Base-by-base conservation (phyloP, 495 filamentous ascomycete genomes). In the Sporormia fimetaria region DNA sequence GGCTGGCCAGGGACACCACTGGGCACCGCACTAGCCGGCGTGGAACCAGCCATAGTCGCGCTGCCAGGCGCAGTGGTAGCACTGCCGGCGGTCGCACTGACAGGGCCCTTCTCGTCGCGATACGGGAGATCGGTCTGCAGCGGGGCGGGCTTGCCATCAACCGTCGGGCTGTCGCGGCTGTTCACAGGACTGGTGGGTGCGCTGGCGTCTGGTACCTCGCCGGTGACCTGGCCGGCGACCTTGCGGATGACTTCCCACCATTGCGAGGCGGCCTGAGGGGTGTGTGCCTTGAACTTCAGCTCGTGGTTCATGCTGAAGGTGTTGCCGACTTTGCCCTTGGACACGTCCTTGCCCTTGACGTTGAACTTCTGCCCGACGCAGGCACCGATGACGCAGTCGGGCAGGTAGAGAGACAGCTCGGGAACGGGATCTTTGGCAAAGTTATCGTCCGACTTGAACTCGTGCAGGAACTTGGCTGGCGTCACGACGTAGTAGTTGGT, bases 361-460 rank as follows among this genome's bases (percentile, higher is more conserved):
- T 73, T 80, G 75, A 98, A 95, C 59, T 93, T 94, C 48, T 74
- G 69, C 28, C 79, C 87, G 47, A 68, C 73, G 27, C 85, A 68
- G 3, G 69, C 68, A 40, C 87, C 84, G 41, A 96, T 69, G 17
- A 74, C 63, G 54, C 87, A 92, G 56, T 98, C 92, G 30, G 90
- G 90, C 6, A 98, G 75, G 58, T 86, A 98, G 38, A 98, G 77
- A 16, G 81, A 86, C 6, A 87, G 66, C 58, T 96, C 87, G 0
- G 88, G 92, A 17, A 65, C 61, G 5, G 88, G 87, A 44, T 98
- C 92, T 50, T 72, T 71, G 37, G 70, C 72, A 55, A 83, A 65
- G 57, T 94, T 80, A 60, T 98, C 88, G 57, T 78, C 78, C 54
- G 88, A 84, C 60, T 93, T 93, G 70, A 92, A 96, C 56, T 96